phyloP scores from a whole-genome alignment of 441 rosid species.

The Eutrema salsugineum region DNA sequence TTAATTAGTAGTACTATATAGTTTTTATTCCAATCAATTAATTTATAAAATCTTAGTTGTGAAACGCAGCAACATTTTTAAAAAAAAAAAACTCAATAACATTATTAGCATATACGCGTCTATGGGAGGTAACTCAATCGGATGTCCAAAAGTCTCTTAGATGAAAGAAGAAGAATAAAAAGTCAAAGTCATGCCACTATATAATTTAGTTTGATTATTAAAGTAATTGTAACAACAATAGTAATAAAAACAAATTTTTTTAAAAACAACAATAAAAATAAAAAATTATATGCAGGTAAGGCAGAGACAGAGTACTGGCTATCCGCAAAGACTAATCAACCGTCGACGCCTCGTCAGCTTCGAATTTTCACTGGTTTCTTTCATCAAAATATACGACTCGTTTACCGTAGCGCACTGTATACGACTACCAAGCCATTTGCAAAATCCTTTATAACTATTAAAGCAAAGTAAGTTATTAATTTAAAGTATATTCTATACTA shows the following conservation, averaged over 20 bases:
- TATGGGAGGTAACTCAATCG: neutral
- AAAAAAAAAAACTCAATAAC: neutral
- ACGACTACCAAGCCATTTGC: neutral
- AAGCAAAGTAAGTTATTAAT: neutral
- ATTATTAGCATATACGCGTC: neutral
- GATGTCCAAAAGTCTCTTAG: neutral
- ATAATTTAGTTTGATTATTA: neutral
- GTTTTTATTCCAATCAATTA: neutral
- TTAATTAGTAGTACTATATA: neutral
- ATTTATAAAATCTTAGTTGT: neutral
- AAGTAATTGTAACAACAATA: neutral
- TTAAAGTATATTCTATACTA: neutral
- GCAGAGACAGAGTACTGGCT: constrained; percentile 8
- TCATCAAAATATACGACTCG: neutral
- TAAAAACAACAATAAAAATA: no score
- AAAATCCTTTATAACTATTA: neutral
- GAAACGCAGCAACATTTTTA: neutral
- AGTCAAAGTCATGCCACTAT: constrained; percentile 15
- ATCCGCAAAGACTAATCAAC: constrained; percentile 20
- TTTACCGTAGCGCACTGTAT: neutral
- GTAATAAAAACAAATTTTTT: no score
- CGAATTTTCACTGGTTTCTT: neutral
- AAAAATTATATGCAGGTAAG: neutral
- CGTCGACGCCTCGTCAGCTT: constrained; percentile 6
- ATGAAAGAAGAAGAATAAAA: neutral